Evolutionary conservation across 2,329 filamentous ascomycete genomes (phyloP), one percentile per base, ranked within the genome.

Genomic region (Decorospora gaudefroyi): DNA sequence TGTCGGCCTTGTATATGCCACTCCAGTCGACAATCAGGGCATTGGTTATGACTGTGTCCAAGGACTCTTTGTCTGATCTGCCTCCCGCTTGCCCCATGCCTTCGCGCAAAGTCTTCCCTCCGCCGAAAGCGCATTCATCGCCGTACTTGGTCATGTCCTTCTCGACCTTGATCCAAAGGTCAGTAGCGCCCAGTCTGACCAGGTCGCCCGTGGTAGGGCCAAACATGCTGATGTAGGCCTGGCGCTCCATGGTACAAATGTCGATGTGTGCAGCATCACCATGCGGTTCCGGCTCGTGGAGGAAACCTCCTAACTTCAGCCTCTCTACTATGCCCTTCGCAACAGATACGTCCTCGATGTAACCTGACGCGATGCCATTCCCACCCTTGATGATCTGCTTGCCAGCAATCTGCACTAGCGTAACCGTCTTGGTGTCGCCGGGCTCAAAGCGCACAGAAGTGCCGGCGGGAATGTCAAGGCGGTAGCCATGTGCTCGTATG

Each of bases 1-100:
- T 95, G 69, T 97, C 92, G 4, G 91, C 92, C 74, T 97, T 97
- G 78, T 89, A 95, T 64, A 97, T 96, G 33, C 92, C 92, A 1
- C 81, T 86, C 81, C 87, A 95, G 73, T 97, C 92, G 13, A 97
- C 79, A 25, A 97, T 86, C 53, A 97, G 74, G 4, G 91, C 92
- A 62, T 96, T 97, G 1, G 85, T 89, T 47, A 97, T 83, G 16
- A 96, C 88, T 32, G 92, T 81, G 67, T 97, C 92, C 46, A 96
- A 74, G 16, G 82, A 83, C 16, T 91, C 84, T 2, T 78, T 76
- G 59, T 92, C 86, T 0, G 80, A 72, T 29, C 88, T 79, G 4
- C 89, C 91, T 16, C 85, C 86, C 4, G 90, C 88, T 74, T 96
- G 91, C 3, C 91, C 92, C 91, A 97, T 97, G 21, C 92, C 92